phyloP scores from a whole-genome alignment of 768 basidiomycete species.

The Austroboletus eburneus region DNA sequence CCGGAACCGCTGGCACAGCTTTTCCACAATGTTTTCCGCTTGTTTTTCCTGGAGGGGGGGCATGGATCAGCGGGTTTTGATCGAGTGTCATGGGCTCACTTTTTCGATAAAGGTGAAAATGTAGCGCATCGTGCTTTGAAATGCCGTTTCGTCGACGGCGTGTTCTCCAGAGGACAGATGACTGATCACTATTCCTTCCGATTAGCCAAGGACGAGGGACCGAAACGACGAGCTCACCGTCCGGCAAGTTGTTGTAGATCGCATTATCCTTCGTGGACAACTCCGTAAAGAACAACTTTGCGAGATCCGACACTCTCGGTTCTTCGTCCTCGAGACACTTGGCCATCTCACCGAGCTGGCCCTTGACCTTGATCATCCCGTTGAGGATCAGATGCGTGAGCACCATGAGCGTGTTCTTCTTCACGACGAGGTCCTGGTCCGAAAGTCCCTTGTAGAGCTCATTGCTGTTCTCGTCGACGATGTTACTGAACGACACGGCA shows the following conservation, averaged over 20 bases:
- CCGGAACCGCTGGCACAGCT: constrained; percentile 94
- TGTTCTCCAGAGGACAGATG: constrained; percentile 89
- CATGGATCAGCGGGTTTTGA: background rate
- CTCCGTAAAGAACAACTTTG: constrained; percentile 97
- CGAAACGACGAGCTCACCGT: constrained; percentile 49
- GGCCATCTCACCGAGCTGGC: constrained; percentile 99
- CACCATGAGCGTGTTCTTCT: constrained; percentile 99
- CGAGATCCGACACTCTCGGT: constrained; percentile 81
- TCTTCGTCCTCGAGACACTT: constrained; percentile 96
- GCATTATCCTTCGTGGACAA: constrained; percentile 97
- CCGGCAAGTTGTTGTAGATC: constrained; percentile 97
- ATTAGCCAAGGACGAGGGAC: constrained; percentile 6
- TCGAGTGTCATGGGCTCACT: constrained; percentile 37
- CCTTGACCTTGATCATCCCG: constrained; percentile 99
- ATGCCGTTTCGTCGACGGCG: constrained; percentile 87
- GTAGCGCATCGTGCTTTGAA: constrained; percentile 90
- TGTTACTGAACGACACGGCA: constrained; percentile 95
- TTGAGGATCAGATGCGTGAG: constrained; percentile 94
- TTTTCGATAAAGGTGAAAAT: constrained; percentile 98
- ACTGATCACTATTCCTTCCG: constrained; percentile 67
- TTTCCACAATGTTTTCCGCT: constrained; percentile 96
- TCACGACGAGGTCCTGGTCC: constrained; percentile 82
- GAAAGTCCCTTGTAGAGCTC: constrained; percentile 92
- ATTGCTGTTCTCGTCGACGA: constrained; percentile 96
- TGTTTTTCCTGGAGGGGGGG: constrained; percentile 78